These are phyloP conservation scores for Abortiporus biennis DNA, from an alignment of 1,284 basidiomycete species.

Conservation along the genomic window DNA sequence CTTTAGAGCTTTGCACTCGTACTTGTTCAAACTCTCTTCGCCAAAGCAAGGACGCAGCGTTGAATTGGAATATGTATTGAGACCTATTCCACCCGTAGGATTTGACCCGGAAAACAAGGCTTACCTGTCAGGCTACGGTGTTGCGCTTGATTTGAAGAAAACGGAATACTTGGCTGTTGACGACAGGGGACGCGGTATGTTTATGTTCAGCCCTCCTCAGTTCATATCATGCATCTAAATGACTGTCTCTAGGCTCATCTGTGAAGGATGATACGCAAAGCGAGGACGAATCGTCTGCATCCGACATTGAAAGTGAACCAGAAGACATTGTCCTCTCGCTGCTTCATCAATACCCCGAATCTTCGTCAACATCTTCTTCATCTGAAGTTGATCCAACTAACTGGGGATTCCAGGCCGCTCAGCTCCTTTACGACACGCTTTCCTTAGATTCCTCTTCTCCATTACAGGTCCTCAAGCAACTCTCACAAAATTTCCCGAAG, in stretches of 20 bases:
- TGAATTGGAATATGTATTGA: constrained; percentile 67
- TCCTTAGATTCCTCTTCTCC: constrained; percentile 53
- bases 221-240: not conserved
- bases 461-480: constrained; percentile 56
- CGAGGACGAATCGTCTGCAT: too few relatives aligned
- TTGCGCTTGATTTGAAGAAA: constrained; percentile 91
- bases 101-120: constrained; percentile 13
- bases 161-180: constrained; percentile 95
- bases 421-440: constrained; percentile 70
- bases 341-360: constrained; percentile 51
- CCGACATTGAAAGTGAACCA: constrained; percentile 29
- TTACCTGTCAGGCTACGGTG: constrained; percentile 74
- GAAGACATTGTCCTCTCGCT: constrained; percentile 42
- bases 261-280: too few relatives aligned
- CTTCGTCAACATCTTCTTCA: constrained; percentile 42
- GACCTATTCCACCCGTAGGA: constrained; percentile 60
- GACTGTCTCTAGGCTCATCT: not conserved
- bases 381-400: constrained; percentile 56
- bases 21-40: constrained; percentile 47
- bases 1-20: constrained; percentile 61
- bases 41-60: constrained; percentile 32
- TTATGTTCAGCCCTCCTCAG: not conserved
- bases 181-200: constrained; percentile 47
- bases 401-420: constrained; percentile 70
- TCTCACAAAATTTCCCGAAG: constrained; percentile 85